Evolutionary conservation across 805 yeast species (phyloP).

Genomic region (Hanseniaspora lindneri): DNA sequence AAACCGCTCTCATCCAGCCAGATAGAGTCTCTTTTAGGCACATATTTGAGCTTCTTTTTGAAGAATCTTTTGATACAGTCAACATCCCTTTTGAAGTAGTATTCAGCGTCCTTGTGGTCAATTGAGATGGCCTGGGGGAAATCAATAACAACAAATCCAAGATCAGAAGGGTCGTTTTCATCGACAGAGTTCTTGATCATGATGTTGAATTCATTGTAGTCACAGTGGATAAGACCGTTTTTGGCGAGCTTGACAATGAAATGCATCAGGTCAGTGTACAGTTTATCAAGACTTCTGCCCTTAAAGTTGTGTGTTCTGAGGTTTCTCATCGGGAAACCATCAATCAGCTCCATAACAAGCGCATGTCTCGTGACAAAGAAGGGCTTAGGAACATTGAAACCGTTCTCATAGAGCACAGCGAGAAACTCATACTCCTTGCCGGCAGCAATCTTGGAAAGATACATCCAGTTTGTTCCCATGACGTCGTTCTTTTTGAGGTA

Average conservation of each 20-base stretch:
- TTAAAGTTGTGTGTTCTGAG: constrained; percentile 47
- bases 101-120: constrained; percentile 78
- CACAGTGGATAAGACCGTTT: constrained; percentile 91
- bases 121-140: constrained; percentile 96
- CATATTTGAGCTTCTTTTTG: constrained; percentile 60
- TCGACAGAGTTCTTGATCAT: constrained; percentile 54
- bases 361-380: constrained; percentile 83
- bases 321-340: constrained; percentile 84
- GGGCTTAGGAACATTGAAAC: constrained; percentile 80
- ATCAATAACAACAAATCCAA: constrained; percentile 83
- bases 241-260: constrained; percentile 75
- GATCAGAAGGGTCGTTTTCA: constrained; percentile 33
- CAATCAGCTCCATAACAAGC: constrained; percentile 81
- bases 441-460: constrained; percentile 78
- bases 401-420: constrained; percentile 59
- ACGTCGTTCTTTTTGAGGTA: constrained; percentile 49
- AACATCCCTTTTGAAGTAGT: constrained; percentile 84
- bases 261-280: constrained; percentile 77
- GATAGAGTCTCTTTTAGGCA: constrained; percentile 52
- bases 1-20: constrained; percentile 70
- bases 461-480: constrained; percentile 84
- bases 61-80: constrained; percentile 80
- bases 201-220: constrained; percentile 91
- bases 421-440: constrained; percentile 83
- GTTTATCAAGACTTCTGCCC: constrained; percentile 44